Evolutionary conservation across 768 basidiomycete genomes (phyloP), one percentile per base, ranked within the genome.

Genomic region (Lactifluus rugatus): DNA sequence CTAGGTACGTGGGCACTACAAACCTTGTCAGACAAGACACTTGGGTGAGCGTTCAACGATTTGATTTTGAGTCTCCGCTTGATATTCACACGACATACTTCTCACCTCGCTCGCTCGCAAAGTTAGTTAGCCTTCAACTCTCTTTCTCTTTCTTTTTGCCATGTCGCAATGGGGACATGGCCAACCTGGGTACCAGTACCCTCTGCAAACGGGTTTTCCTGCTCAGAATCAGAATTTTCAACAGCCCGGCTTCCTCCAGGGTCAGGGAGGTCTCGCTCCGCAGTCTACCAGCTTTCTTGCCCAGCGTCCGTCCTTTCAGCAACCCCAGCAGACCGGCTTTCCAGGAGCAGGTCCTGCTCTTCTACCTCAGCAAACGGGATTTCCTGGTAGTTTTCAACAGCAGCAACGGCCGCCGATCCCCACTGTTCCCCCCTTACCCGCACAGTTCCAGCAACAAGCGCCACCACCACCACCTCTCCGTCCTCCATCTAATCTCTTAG

Each of bases 101-200:
- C 17, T 1, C 9, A 36, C 34, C 34, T 31, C 28, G 9, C 28
- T 31, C 3, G 6, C 28, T 31, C 28, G 9, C 28, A 31, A 31
- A n/a, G n/a, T n/a, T n/a, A n/a, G n/a, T n/a, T n/a, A n/a, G n/a
- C n/a, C n/a, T 37, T 51, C 11, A 17, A 21, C 42, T 34, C 51
- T 51, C 42, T 23, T n/a, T 44, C 23, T 8, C 45, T 32, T 25
- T n/a, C 52, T 42, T 52, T 55, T 67, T n/a, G 74, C 65, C 68
- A 89, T 90, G 88, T 81, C 86, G 66, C 87, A 88, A 72, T 90
- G 88, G 86, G 78, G 76, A 41, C 81, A 81, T 66, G 77, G 76
- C 52, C 85, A 83, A 70, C 79, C 78, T 23, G 81, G 82, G 36
- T 84, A 75, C 66, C 87, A 89, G 71, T 84, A 86, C 67, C 83